Conservation (phyloP, 2,329 filamentous ascomycete genomes). For the Gremmenia infestans region DNA sequence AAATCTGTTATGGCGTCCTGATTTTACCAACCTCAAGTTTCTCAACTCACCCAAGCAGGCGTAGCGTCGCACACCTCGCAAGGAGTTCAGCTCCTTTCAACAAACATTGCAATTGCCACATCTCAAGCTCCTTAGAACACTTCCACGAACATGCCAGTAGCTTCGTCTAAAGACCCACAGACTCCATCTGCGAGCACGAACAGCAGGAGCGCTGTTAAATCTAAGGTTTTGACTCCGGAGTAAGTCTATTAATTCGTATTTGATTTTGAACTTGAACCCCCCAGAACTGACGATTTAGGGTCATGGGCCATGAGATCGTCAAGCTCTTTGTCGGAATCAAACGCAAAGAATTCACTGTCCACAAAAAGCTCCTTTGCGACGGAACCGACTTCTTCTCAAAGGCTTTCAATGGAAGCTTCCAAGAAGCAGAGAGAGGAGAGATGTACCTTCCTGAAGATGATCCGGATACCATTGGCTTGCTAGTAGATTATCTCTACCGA, state of each 20-base stretch:
- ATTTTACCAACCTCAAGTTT: too few species aligned
- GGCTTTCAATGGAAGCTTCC: neutral
- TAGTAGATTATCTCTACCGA: conserved; percentile 1
- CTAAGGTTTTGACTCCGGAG: neutral
- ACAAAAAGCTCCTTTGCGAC: conserved; percentile 15
- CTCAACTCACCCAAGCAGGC: too few species aligned
- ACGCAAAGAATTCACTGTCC: conserved; percentile 9
- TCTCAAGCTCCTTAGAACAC: too few species aligned
- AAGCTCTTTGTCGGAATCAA: conserved; percentile 10
- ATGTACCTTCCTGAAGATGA: conserved; percentile 11
- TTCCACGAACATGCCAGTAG: too few species aligned
- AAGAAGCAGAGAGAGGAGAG: neutral
- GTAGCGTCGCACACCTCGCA: too few species aligned
- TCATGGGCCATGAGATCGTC: neutral
- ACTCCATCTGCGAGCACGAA: too few species aligned
- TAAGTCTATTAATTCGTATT: neutral
- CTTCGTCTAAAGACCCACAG: too few species aligned
- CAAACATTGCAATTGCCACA: too few species aligned
- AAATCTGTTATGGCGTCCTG: too few species aligned
- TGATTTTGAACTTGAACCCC: too few species aligned
- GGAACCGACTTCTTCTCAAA: conserved; percentile 12
- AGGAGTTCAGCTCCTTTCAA: too few species aligned
- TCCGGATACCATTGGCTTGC: neutral
- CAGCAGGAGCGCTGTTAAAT: neutral
- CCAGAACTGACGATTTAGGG: neutral